A percentile compares a stretch with the other conserved stretches of the same genome.
These are phyloP conservation scores for Hymenoscyphus albidus DNA, from an alignment of 2,329 filamentous ascomycete genomes.

Conservation along the genomic window DNA sequence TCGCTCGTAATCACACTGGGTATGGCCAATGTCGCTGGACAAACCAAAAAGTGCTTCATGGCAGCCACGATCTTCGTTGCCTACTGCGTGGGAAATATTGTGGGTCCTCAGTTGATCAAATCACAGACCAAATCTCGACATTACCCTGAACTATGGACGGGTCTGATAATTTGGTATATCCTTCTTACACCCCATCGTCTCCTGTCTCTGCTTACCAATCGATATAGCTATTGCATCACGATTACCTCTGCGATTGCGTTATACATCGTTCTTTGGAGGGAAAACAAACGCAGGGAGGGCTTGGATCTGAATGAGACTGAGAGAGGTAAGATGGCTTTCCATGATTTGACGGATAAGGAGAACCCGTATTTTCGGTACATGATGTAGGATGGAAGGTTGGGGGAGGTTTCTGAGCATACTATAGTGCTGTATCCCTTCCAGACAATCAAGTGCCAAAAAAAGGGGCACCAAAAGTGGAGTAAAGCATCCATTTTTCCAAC, in stretches of 20 bases:
- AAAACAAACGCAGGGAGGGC: constrained; percentile 51
- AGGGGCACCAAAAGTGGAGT: no score
- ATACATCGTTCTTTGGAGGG: constrained; percentile 55
- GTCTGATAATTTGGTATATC: constrained; percentile 57
- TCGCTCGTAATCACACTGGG: constrained; percentile 55
- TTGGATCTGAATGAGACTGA: constrained; percentile 55
- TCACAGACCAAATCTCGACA: constrained; percentile 61
- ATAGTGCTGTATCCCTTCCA: no score
- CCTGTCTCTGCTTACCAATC: constrained; percentile 13
- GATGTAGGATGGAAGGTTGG: constrained; percentile 11
- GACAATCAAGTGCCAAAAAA: no score
- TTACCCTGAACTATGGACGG: constrained; percentile 69
- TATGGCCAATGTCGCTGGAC: constrained; percentile 68
- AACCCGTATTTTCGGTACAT: constrained; percentile 63
- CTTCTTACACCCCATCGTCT: background rate
- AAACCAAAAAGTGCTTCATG: constrained; percentile 76
- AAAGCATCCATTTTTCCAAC: no score
- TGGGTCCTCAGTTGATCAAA: constrained; percentile 68
- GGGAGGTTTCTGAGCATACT: background rate
- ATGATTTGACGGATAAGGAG: constrained; percentile 65
- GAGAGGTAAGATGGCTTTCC: constrained; percentile 61
- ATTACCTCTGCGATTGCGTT: constrained; percentile 54
- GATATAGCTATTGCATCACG: constrained; percentile 60
- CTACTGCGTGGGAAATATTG: constrained; percentile 73
- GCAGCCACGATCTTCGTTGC: constrained; percentile 70